A percentile compares a stretch with the other conserved stretches of the same genome.
Evolutionary conservation across 352 stramenopile genomes (phyloP).

Genomic region (Pythium phragmitis): DNA sequence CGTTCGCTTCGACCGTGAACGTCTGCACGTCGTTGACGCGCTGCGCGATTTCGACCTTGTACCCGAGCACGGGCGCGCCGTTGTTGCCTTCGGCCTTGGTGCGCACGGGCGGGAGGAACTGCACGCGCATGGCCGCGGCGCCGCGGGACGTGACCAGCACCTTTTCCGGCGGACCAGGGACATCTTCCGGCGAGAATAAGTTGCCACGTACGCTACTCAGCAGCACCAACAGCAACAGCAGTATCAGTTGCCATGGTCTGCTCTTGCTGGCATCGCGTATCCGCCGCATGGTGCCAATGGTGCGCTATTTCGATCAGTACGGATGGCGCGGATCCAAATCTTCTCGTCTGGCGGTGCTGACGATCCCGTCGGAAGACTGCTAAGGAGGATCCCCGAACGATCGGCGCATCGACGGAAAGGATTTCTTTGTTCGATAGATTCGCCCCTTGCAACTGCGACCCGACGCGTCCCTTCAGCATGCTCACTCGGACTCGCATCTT

Average conservation of each 20-base stretch:
- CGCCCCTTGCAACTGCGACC: neutral
- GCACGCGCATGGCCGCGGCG: constrained; percentile 54
- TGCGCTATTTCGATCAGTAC: neutral
- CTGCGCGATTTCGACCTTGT: constrained; percentile 75
- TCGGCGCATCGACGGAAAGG: neutral
- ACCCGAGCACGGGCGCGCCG: constrained; percentile 67
- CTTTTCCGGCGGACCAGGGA: constrained; percentile 60
- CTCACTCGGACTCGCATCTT: neutral
- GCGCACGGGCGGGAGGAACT: constrained; percentile 54
- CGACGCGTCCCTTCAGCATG: constrained; percentile 4
- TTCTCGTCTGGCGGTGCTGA: neutral
- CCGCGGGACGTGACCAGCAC: constrained; percentile 49
- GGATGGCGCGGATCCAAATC: neutral
- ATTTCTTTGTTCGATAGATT: constrained; percentile 4
- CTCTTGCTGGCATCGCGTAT: neutral
- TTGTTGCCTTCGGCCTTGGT: constrained; percentile 70
- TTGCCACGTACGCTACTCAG: constrained; percentile 22
- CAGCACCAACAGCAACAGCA: constrained; percentile 14
- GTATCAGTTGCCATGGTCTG: neutral
- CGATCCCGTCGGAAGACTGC: neutral
- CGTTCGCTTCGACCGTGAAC: constrained; percentile 59
- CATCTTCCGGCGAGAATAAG: constrained; percentile 62
- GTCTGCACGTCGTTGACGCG: constrained; percentile 71
- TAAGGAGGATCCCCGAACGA: neutral
- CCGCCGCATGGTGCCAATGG: neutral